Conservation (phyloP, 78 protist species). For the Cavenderia fasciculata region DNA sequence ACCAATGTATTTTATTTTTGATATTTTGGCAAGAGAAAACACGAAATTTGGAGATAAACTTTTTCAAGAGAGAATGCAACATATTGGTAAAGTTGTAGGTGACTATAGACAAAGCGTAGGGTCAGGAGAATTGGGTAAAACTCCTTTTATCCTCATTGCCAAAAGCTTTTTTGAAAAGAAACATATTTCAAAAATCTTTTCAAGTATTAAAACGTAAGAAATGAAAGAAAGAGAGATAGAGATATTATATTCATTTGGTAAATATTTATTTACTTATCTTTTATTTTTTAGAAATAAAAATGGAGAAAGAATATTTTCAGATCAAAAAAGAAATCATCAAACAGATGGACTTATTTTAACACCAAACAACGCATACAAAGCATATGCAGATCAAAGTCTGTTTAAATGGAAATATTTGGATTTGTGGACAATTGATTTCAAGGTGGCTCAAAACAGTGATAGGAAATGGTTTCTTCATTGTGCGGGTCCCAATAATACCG, state of each 20-base stretch:
- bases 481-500: slow-evolving; percentile 25
- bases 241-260: too few species aligned
- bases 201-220: too few species aligned
- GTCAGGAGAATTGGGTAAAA: too few species aligned
- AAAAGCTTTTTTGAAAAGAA: too few species aligned
- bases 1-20: slow-evolving; percentile 46
- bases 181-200: too few species aligned
- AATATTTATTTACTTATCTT: too few species aligned
- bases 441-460: slow-evolving; percentile 3
- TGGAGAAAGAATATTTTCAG: slow-evolving; percentile 8
- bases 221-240: too few species aligned
- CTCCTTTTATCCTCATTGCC: too few species aligned
- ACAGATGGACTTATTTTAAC: slow-evolving; percentile 81
- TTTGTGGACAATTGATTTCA: slow-evolving; percentile 69
- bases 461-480: slow-evolving; percentile 32
- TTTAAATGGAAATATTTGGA: slow-evolving; percentile 78
- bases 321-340: slow-evolving; percentile 36
- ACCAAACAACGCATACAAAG: slow-evolving; percentile 29
- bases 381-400: slow-evolving; percentile 10
- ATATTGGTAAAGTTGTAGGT: slow-evolving; percentile 13
- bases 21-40: slow-evolving; percentile 9
- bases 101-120: too few species aligned
- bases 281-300: background rate
- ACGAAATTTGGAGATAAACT: background rate
- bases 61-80: slow-evolving; percentile 1